Evolutionary conservation across 495 filamentous ascomycete species (phyloP), one percentile per base, ranked within the genome.

Genomic region (Podospora sp.): DNA sequence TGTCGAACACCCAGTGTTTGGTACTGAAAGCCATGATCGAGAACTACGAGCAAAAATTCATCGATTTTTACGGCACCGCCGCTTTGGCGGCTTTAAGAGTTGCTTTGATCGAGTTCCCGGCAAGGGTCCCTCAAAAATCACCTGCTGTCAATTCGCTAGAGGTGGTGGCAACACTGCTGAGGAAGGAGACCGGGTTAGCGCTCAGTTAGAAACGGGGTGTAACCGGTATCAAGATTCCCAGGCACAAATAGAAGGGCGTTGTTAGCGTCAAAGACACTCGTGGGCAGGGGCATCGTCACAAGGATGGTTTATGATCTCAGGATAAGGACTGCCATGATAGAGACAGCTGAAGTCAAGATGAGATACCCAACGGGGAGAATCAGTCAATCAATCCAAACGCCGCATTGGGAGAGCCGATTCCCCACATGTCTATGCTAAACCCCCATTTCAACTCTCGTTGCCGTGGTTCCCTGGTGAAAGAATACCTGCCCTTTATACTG

Each of bases 11-110:
- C 0, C 96, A 98, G 62, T 88, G 89, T 65, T 82, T 90, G 21
- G 85, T 94, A 4, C 84, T 99, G 9, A 88, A 91, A 60, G 84
- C 87, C 0, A 88, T 98, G 85, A 80, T 97, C 12, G 85, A 90
- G 25, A 83, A 86, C 18, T 90, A 86, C 27, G 90, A 88, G 22
- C 82, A 85, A 27, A 88, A 88, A 57, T 90, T 98, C 65, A 76
- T 97, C 6, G 79, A 82, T 0, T 89, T 92, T 65, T 99, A 92
- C 75, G 95, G 94, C 2, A 85, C 84, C 33, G 83, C 88, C 6
- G 93, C 87, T 0, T 67, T 89, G 21, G 88, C 83, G 0, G 81
- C 91, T 4, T 69, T 97, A 67, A 81, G 87, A 58, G 80, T 79
- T 36, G 89, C 89, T 0, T 76, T 95, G 26, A 75, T 92, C 8